phyloP scores from a whole-genome alignment of 2,329 filamentous ascomycete species.

The Parastagonospora avenae region DNA sequence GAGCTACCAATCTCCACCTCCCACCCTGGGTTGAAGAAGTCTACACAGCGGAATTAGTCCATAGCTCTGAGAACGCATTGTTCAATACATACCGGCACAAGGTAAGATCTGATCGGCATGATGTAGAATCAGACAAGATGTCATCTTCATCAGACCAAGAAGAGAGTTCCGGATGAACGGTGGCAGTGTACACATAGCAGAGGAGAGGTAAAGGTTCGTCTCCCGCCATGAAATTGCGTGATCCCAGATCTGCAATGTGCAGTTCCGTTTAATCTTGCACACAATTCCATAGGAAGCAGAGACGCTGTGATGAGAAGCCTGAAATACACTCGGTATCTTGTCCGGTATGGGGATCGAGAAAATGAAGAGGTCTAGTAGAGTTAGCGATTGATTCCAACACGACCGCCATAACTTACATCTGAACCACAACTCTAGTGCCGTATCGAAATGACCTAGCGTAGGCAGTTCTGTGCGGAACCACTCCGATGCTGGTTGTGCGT shows the following conservation, averaged over 20 bases:
- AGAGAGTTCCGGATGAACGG: slow-evolving; percentile 49
- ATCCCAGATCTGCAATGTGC: slow-evolving; percentile 67
- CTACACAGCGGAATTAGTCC: slow-evolving; percentile 51
- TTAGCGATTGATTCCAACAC: slow-evolving; percentile 10
- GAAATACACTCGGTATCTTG: slow-evolving; percentile 64
- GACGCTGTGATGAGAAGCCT: slow-evolving; percentile 67
- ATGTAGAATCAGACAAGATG: slow-evolving; percentile 48
- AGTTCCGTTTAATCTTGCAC: slow-evolving; percentile 65
- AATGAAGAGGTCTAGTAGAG: slow-evolving; percentile 54
- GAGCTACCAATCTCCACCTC: slow-evolving; percentile 66
- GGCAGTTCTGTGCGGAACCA: slow-evolving; percentile 55
- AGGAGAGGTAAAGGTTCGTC: slow-evolving; percentile 49
- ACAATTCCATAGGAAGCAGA: slow-evolving; percentile 66
- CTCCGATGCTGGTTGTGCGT: slow-evolving; percentile 48
- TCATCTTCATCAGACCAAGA: slow-evolving; percentile 48
- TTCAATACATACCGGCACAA: slow-evolving; percentile 35
- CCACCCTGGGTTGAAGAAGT: slow-evolving; percentile 69
- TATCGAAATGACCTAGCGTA: slow-evolving; percentile 54
- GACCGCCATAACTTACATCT: slow-evolving; percentile 38
- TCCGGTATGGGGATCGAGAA: slow-evolving; percentile 63
- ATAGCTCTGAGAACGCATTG: neutral
- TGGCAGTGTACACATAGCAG: slow-evolving; percentile 48
- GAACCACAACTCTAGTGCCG: slow-evolving; percentile 54
- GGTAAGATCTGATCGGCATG: slow-evolving; percentile 62
- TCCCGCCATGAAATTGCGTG: slow-evolving; percentile 68